phyloP scores from a whole-genome alignment of 2,329 filamentous ascomycete genomes.

The Tolypocladium endophyticum region DNA sequence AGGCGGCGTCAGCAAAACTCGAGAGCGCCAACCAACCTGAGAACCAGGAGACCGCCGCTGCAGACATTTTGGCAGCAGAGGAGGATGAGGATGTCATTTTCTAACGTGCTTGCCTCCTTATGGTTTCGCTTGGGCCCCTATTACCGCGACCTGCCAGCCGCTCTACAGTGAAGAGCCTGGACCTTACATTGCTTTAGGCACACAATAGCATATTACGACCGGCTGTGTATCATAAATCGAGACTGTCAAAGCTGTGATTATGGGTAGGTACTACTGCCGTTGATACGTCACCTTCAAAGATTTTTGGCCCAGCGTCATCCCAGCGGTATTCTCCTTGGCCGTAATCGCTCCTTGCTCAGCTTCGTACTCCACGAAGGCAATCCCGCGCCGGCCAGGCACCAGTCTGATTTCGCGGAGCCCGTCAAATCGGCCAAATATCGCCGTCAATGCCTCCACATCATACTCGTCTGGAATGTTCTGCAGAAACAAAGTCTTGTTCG shows the following conservation, averaged over 20 bases:
- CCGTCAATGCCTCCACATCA: slow-evolving; percentile 67
- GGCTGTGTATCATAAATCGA: not conserved
- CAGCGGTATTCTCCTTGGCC: slow-evolving; percentile 86
- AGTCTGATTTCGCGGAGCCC: slow-evolving; percentile 88
- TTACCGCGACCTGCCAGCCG: not conserved
- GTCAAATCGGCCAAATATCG: slow-evolving; percentile 80
- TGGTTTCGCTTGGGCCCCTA: not conserved
- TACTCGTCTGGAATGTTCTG: slow-evolving; percentile 85
- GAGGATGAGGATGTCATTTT: slow-evolving; percentile 86
- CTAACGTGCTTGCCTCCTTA: slow-evolving; percentile 24
- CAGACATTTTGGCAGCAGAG: slow-evolving; percentile 62
- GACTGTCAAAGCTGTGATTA: not conserved
- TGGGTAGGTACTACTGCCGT: slow-evolving; percentile 49
- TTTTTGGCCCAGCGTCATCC: slow-evolving; percentile 68
- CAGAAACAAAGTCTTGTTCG: slow-evolving; percentile 93
- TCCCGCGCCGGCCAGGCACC: slow-evolving; percentile 76
- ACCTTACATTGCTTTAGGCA: not conserved
- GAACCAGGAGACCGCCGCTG: slow-evolving; percentile 26
- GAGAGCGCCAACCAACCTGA: slow-evolving; percentile 23
- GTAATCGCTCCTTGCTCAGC: slow-evolving; percentile 79
- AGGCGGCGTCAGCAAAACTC: slow-evolving; percentile 26
- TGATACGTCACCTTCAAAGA: slow-evolving; percentile 94
- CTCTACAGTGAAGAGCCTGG: not conserved
- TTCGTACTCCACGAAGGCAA: slow-evolving; percentile 96
- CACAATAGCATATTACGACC: not conserved